phyloP scores from a whole-genome alignment of 2,329 filamentous ascomycete genomes.

The Fusarium sp. region DNA sequence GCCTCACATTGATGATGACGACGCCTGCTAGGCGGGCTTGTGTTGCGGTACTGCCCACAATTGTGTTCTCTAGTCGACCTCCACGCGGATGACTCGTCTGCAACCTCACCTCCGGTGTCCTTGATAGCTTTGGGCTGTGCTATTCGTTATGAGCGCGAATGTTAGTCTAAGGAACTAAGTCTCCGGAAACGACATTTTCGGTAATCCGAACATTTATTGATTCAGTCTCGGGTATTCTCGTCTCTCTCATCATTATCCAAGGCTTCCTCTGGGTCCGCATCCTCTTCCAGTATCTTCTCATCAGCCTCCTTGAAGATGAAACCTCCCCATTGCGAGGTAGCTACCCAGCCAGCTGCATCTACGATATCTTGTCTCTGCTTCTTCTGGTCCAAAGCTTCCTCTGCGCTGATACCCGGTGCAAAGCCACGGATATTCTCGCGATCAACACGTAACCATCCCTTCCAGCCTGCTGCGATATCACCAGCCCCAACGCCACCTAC shows the following conservation, averaged over 20 bases:
- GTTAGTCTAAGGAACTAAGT: slow-evolving; percentile 4
- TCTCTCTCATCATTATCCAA: not conserved
- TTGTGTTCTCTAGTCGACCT: not conserved
- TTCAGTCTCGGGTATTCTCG: not conserved
- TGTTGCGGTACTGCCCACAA: not conserved
- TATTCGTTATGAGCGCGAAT: slow-evolving; percentile 2
- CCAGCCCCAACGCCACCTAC: slow-evolving; percentile 57
- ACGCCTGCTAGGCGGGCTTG: not conserved
- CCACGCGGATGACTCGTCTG: not conserved
- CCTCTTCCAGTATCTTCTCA: not conserved
- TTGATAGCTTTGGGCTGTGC: not conserved
- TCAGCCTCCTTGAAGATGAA: slow-evolving; percentile 55
- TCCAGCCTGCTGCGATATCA: slow-evolving; percentile 51
- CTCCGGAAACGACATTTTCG: not conserved
- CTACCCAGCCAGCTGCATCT: slow-evolving; percentile 60
- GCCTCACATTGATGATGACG: slow-evolving; percentile 3
- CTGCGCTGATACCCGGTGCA: slow-evolving; percentile 52
- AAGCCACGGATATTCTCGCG: slow-evolving; percentile 57
- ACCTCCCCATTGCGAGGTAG: slow-evolving; percentile 61
- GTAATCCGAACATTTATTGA: not conserved
- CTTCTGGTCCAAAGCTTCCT: slow-evolving; percentile 59
- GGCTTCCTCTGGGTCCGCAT: not conserved
- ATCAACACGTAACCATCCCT: slow-evolving; percentile 66
- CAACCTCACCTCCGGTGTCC: not conserved
- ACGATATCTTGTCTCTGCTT: slow-evolving; percentile 54